Evolutionary conservation across 169 alveolate genomes (phyloP).

Genomic region (Plasmodium malariae): DNA sequence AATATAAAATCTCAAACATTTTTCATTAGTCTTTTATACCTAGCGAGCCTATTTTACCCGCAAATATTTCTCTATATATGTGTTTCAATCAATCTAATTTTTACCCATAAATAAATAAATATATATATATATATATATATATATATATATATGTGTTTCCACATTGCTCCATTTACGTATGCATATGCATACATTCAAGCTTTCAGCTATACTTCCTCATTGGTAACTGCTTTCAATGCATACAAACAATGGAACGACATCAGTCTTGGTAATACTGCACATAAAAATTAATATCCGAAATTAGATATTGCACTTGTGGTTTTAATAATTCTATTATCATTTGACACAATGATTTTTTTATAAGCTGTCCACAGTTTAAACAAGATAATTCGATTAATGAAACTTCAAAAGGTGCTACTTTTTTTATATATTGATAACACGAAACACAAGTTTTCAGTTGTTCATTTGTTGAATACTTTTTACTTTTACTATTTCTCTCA

Average conservation of each 20-base stretch:
- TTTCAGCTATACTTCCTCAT: no score
- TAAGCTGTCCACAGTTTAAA: slow-evolving; percentile 57
- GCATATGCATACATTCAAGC: not conserved
- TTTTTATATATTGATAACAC: slow-evolving; percentile 66
- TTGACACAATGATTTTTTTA: slow-evolving; percentile 61
- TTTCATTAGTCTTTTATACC: no score
- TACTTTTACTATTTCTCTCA: slow-evolving; percentile 9
- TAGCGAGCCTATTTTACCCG: no score
- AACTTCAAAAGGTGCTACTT: not conserved
- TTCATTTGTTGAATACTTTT: not conserved
- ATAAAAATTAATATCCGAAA: slow-evolving; percentile 70
- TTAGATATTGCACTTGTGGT: slow-evolving; percentile 66
- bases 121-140: not conserved
- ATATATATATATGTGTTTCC: not conserved
- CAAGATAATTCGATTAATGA: slow-evolving; percentile 22
- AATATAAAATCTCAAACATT: no score
- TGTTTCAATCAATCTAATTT: no score
- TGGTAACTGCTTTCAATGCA: no score
- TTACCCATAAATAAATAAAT: not conserved
- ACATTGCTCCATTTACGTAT: not conserved
- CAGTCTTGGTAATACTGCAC: slow-evolving; percentile 69
- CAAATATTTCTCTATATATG: no score
- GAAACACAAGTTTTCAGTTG: slow-evolving; percentile 58
- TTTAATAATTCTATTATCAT: slow-evolving; percentile 60
- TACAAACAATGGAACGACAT: no score